Percentiles rank a stretch among this genome's conserved stretches.
Conservation (phyloP, 176 grass and related monocot species). For the Paspalum vaginatum region DNA sequence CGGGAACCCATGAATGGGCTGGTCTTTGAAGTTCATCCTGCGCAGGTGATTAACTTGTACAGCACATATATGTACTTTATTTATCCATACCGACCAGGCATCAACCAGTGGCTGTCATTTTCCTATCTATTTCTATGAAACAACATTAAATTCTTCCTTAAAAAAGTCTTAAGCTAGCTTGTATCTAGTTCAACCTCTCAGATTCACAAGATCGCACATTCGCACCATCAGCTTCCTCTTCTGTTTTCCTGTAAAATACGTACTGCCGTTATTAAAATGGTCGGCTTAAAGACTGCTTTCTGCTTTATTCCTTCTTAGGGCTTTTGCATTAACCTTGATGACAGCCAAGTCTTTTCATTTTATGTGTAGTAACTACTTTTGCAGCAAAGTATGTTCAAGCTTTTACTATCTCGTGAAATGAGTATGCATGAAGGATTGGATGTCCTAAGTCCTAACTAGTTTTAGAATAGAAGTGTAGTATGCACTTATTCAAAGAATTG, state of each 20-base stretch:
- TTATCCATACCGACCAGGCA: conserved; percentile 5
- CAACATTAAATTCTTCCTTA: neutral
- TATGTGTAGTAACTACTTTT: conserved; percentile 30
- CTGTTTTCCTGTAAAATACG: neutral
- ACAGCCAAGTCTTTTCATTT: conserved; percentile 24
- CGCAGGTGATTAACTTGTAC: conserved; percentile 58
- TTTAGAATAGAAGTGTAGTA: neutral
- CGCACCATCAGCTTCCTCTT: neutral
- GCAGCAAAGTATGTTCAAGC: neutral
- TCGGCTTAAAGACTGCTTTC: neutral
- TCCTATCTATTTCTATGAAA: neutral
- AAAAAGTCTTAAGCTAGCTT: neutral
- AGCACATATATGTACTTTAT: conserved; percentile 13
- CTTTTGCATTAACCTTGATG: conserved; percentile 5
- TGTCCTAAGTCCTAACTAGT: neutral
- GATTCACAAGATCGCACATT: neutral
- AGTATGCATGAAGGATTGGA: neutral
- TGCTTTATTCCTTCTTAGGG: conserved; percentile 9
- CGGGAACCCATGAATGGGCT: conserved; percentile 70
- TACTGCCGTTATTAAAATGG: neutral
- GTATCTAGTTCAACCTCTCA: conserved; percentile 3
- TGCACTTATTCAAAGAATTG: neutral
- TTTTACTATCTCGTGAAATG: neutral
- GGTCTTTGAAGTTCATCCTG: conserved; percentile 67
- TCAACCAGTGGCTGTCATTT: neutral